Evolutionary conservation across 371 early-diverging fungal species (phyloP).

Genomic region (Conidiobolus coronatus): DNA sequence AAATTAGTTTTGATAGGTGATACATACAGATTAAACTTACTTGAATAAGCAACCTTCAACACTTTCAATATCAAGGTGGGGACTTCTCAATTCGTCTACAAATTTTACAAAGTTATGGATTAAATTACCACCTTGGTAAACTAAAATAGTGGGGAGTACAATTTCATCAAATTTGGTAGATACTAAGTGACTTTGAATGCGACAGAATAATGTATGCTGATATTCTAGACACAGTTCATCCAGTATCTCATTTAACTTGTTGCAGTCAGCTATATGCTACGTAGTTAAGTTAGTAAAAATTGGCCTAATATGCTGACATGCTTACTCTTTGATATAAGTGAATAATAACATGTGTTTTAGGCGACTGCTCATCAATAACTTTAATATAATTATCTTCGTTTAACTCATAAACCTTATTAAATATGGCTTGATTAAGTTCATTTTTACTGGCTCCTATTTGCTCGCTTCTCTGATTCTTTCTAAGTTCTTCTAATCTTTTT

Average conservation of each 20-base stretch:
- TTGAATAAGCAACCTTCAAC: too few species aligned
- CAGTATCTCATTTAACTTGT: neutral
- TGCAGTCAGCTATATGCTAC: neutral
- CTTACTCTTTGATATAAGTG: neutral
- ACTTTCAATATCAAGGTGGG: too few species aligned
- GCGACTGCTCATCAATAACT: neutral
- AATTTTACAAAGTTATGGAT: neutral
- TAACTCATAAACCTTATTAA: neutral
- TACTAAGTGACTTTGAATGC: neutral
- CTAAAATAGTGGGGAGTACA: neutral
- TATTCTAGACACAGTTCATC: neutral
- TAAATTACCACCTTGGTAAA: neutral
- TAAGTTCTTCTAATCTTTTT: neutral
- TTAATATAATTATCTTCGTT: neutral
- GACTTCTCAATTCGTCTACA: too few species aligned
- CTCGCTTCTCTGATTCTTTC: neutral
- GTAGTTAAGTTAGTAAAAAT: neutral
- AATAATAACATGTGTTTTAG: neutral
- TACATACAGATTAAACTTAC: too few species aligned
- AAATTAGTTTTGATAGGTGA: too few species aligned
- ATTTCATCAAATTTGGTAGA: constrained; percentile 1
- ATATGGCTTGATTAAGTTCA: neutral
- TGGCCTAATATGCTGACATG: neutral
- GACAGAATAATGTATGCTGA: neutral
- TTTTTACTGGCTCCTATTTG: neutral